phyloP scores from a whole-genome alignment of 805 yeast genomes.

The Myxozyma nipponensis region DNA sequence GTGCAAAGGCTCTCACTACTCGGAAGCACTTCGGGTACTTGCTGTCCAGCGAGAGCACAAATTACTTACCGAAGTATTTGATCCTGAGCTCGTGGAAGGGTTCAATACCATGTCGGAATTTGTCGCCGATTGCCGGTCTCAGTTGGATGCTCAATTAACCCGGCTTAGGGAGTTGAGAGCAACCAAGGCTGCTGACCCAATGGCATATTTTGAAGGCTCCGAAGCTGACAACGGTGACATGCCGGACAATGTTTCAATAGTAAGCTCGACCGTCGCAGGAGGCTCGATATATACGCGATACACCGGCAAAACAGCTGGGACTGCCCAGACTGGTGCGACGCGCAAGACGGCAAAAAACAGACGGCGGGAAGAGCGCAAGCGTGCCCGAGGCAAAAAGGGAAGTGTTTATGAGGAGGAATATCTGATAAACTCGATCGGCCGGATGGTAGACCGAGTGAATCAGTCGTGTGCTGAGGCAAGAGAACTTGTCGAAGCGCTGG shows the following conservation, averaged over 20 bases:
- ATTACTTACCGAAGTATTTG: conserved; percentile 52
- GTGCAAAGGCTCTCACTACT: conserved; percentile 72
- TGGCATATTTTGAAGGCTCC: conserved; percentile 71
- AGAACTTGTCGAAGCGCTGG: conserved; percentile 66
- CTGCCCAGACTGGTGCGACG: conserved; percentile 95
- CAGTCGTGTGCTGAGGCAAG: conserved; percentile 72
- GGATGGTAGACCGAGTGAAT: conserved; percentile 77
- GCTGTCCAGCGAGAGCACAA: conserved; percentile 40
- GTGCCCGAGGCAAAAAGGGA: conserved; percentile 96
- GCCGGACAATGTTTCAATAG: conserved; percentile 91
- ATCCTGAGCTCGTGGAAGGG: conserved; percentile 76
- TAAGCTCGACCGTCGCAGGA: conserved; percentile 68
- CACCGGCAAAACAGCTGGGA: conserved; percentile 93
- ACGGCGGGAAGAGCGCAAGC: conserved; percentile 91
- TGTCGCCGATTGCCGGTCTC: conserved; percentile 88
- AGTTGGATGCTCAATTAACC: conserved; percentile 73
- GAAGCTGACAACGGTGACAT: conserved; percentile 48
- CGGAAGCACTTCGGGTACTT: conserved; percentile 69
- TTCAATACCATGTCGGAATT: conserved; percentile 84
- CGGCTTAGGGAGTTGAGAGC: conserved; percentile 80
- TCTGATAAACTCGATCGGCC: conserved; percentile 78
- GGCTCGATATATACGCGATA: conserved; percentile 93
- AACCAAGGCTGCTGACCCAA: conserved; percentile 81
- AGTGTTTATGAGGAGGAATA: conserved; percentile 97
- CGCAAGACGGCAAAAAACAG: conserved; percentile 87